Conservation (phyloP, 2,329 filamentous ascomycete genomes). For the Cercospora sp. region DNA sequence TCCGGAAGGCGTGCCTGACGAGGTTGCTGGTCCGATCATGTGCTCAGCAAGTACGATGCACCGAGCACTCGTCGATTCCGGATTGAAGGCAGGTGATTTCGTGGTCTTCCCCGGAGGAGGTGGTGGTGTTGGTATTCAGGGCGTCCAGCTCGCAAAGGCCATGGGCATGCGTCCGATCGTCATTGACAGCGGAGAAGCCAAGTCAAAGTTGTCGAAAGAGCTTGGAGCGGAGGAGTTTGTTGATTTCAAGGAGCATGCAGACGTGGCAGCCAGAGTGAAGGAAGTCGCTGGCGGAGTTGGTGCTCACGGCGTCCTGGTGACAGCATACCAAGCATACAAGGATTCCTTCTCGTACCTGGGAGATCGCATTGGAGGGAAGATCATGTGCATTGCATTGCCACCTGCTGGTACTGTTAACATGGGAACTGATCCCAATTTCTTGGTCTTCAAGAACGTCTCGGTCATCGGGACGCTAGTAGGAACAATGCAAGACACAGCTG, state of each 20-base stretch:
- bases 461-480: slow-evolving; percentile 47
- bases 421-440: slow-evolving; percentile 39
- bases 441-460: slow-evolving; percentile 39
- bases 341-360: slow-evolving; percentile 49
- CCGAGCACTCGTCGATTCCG: slow-evolving; percentile 54
- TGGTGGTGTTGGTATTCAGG: slow-evolving; percentile 59
- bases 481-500: slow-evolving; percentile 51
- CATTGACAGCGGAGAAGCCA: slow-evolving; percentile 53
- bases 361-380: slow-evolving; percentile 50
- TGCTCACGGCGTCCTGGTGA: slow-evolving; percentile 47
- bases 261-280: slow-evolving; percentile 47
- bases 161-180: slow-evolving; percentile 60
- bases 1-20: slow-evolving; percentile 56
- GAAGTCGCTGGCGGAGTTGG: slow-evolving; percentile 50
- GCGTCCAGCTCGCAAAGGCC: slow-evolving; percentile 48
- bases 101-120: slow-evolving; percentile 58
- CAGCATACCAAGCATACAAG: slow-evolving; percentile 41
- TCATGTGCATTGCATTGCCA: slow-evolving; percentile 52
- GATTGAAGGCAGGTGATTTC: slow-evolving; percentile 54
- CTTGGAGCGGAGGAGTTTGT: slow-evolving; percentile 59
- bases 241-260: slow-evolving; percentile 51
- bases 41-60: slow-evolving; percentile 60
- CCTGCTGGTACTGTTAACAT: slow-evolving; percentile 40
- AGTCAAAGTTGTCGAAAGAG: slow-evolving; percentile 48
- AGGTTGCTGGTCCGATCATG: slow-evolving; percentile 60